Conservation (phyloP, 441 rosid genomes). For the Gossypium trilobum region DNA sequence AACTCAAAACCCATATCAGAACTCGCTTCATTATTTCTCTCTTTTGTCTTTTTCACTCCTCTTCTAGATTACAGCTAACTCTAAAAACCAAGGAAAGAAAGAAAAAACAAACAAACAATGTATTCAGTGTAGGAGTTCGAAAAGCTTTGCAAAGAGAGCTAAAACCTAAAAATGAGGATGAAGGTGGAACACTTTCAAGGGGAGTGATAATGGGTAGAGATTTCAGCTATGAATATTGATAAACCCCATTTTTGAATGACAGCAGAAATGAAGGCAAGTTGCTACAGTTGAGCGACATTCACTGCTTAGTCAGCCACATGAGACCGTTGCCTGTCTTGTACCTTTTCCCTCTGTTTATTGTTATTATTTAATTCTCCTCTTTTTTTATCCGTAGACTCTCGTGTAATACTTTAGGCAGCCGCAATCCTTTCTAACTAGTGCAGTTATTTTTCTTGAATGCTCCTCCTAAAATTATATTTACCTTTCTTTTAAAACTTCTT, state of each 20-base stretch:
- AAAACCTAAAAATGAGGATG: background rate
- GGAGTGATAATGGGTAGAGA: background rate
- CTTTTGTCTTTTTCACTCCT: conserved; percentile 3
- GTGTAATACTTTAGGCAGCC: too few species aligned
- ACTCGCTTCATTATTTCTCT: conserved; percentile 1
- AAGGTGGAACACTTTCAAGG: background rate
- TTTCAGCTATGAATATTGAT: background rate
- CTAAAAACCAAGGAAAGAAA: background rate
- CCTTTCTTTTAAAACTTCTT: background rate
- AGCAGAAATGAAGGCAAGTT: background rate
- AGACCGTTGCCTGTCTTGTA: background rate
- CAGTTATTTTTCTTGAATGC: background rate
- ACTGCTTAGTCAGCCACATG: background rate
- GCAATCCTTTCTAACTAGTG: too few species aligned
- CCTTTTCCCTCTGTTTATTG: background rate
- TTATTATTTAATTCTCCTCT: background rate
- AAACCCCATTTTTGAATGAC: background rate
- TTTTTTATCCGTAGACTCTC: background rate
- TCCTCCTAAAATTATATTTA: background rate
- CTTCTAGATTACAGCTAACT: background rate
- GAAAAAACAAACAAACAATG: conserved; percentile 1
- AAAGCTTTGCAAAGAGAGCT: background rate
- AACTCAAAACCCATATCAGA: conserved; percentile 13
- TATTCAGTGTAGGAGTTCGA: background rate
- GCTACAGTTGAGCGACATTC: background rate